Evolutionary conservation across 108 stramenopile species (phyloP).

Genomic region (Craspedostauros australis): DNA sequence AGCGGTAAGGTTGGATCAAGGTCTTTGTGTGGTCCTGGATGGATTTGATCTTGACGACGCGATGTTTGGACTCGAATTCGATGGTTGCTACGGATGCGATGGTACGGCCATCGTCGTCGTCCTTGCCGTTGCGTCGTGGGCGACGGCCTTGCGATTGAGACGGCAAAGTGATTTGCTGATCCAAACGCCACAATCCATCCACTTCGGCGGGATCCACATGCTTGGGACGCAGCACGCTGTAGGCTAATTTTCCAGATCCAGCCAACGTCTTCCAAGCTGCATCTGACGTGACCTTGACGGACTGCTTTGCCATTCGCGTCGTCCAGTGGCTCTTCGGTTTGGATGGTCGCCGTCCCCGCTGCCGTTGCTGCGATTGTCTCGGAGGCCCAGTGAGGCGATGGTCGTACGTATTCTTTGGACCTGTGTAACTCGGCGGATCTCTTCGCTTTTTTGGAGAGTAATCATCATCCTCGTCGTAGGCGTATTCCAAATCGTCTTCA

Average conservation of each 20-base stretch:
- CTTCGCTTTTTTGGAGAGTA: neutral
- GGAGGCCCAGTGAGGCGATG: conserved; percentile 8
- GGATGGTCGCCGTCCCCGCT: neutral
- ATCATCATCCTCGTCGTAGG: conserved; percentile 2
- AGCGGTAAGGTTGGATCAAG: conserved; percentile 5
- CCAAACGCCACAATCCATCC: conserved; percentile 39
- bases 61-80: conserved; percentile 20
- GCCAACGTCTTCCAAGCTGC: conserved; percentile 25
- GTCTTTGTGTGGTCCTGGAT: conserved; percentile 10
- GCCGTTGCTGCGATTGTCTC: neutral
- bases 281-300: conserved; percentile 15
- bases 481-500: neutral
- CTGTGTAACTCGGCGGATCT: neutral
- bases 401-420: neutral
- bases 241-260: conserved; percentile 32
- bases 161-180: conserved; percentile 28
- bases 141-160: conserved; percentile 1
- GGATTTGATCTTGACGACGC: conserved; percentile 4
- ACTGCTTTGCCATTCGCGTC: conserved; percentile 25
- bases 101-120: conserved; percentile 2
- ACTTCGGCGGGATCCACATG: conserved; percentile 29
- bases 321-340: conserved; percentile 11
- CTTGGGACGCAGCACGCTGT: conserved; percentile 30
- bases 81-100: conserved; percentile 38
- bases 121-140: neutral